Conservation (phyloP, 2,329 filamentous ascomycete genomes). For the Dactylellina leptospora region DNA sequence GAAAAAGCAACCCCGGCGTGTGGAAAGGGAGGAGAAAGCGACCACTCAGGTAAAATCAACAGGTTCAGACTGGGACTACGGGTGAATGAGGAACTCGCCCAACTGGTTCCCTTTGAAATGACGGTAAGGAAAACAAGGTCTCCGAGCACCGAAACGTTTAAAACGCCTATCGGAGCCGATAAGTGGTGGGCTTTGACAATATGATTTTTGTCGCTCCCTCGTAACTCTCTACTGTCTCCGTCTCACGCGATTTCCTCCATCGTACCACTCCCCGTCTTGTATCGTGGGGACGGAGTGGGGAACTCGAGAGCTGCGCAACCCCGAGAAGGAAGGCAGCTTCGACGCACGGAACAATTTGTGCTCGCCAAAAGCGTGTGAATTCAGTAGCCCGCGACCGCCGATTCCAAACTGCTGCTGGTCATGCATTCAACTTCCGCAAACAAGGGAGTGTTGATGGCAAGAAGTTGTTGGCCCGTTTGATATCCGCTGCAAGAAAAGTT, state of each 20-base stretch:
- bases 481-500: slow-evolving; percentile 26
- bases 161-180: slow-evolving; percentile 48
- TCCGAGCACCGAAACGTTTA: slow-evolving; percentile 35
- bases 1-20: slow-evolving; percentile 39
- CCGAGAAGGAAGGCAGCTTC: slow-evolving; percentile 53
- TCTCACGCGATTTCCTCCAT: slow-evolving; percentile 32
- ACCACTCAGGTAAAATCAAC: slow-evolving; percentile 41
- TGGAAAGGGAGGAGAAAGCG: slow-evolving; percentile 29
- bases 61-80: slow-evolving; percentile 47
- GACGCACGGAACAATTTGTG: slow-evolving; percentile 53
- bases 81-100: slow-evolving; percentile 53
- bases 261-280: slow-evolving; percentile 39
- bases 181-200: slow-evolving; percentile 37
- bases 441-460: slow-evolving; percentile 21
- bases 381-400: neutral
- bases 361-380: slow-evolving; percentile 43
- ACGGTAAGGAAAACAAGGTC: slow-evolving; percentile 46
- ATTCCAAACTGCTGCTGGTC: slow-evolving; percentile 19
- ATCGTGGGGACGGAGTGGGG: slow-evolving; percentile 48
- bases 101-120: slow-evolving; percentile 48
- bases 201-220: slow-evolving; percentile 12
- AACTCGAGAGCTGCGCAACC: slow-evolving; percentile 38
- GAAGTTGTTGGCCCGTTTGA: slow-evolving; percentile 27
- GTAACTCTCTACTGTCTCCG: slow-evolving; percentile 11
- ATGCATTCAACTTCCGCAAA: slow-evolving; percentile 18